Evolutionary conservation across 305 asterid species (phyloP), one percentile per base, ranked within the genome.

Genomic region (Fraxinus nigra): DNA sequence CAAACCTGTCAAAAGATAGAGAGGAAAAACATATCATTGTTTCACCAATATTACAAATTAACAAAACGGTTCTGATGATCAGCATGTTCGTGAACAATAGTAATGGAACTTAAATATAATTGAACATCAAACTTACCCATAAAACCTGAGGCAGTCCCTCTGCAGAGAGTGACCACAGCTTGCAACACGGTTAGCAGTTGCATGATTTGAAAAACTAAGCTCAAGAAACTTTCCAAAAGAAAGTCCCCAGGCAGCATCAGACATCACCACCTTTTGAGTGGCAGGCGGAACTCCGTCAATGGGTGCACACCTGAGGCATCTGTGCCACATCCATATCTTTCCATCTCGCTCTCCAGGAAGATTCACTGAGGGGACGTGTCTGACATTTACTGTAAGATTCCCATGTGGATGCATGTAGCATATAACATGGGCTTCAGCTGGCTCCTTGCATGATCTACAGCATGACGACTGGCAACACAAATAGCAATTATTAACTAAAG

Each of bases 321-420:
- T 85, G 78, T 97, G 99, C 99, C 99, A 97, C 99, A 97, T 97
- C 99, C 98, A 97, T 83, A 97, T 94, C 92, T 91, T 97, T 78
- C 97, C 95, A 82, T 94, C 98, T 34, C 86, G 85, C 83, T 91
- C 97, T 43, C 98, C 98, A 37, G 95, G 97, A 85, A 97, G 97
- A 86, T 86, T 91, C 79, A 82, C 88, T 7, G 92, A 85, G 28
- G 92, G 90, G 59, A 93, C 85, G 11, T 87, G 90, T 80, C 86
- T 88, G 43, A 93, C 96, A 28, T 90, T 97, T 83, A 97, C 90
- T 0, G 97, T 97, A 34, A 94, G 97, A 88, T 93, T 97, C 28
- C 95, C 98, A 75, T 91, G 91, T 84, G 89, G 97, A 88, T 97
- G 99, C 14, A 93, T 93, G 38, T 94, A 97, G 82, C 98, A 94